Evolutionary conservation across 1,284 basidiomycete genomes (phyloP).

Genomic region (Entoloma clypeatum): DNA sequence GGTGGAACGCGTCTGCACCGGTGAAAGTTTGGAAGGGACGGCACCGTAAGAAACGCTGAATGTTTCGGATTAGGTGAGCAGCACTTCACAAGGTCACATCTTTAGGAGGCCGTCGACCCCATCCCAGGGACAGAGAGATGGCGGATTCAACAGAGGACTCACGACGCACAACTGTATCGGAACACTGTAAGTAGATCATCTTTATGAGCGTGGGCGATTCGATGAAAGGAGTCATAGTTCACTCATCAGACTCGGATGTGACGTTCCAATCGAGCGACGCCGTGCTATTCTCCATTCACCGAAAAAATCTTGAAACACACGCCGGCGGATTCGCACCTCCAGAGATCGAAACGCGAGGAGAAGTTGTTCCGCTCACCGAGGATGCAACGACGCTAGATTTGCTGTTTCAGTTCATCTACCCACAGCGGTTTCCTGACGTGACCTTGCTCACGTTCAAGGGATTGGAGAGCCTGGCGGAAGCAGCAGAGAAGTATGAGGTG

Average conservation of each 20-base stretch:
- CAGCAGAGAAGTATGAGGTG: conserved; percentile 16
- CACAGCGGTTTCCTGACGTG: conserved; percentile 7
- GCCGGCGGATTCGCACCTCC: conserved; percentile 18
- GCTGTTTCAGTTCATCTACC: conserved; percentile 14
- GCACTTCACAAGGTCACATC: too few relatives aligned
- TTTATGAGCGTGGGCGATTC: too few relatives aligned
- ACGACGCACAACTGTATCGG: too few relatives aligned
- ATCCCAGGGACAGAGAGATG: too few relatives aligned
- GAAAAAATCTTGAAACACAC: conserved; percentile 19
- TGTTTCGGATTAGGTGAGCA: too few relatives aligned
- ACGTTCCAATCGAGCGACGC: conserved; percentile 19
- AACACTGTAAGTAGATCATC: too few relatives aligned
- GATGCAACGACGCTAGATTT: conserved; percentile 7
- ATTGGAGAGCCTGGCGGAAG: conserved; percentile 10
- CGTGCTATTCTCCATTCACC: conserved; percentile 18
- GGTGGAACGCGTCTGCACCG: too few relatives aligned
- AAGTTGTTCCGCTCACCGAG: conserved; percentile 10
- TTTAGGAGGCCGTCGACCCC: too few relatives aligned
- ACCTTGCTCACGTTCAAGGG: not conserved
- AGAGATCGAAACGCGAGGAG: conserved; percentile 11
- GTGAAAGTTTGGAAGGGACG: too few relatives aligned
- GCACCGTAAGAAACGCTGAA: too few relatives aligned
- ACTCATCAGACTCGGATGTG: conserved; percentile 16
- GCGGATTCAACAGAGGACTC: too few relatives aligned
- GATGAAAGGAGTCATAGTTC: too few relatives aligned